phyloP scores from a whole-genome alignment of 768 basidiomycete genomes.

The Sistotremastrum niveocremeum region DNA sequence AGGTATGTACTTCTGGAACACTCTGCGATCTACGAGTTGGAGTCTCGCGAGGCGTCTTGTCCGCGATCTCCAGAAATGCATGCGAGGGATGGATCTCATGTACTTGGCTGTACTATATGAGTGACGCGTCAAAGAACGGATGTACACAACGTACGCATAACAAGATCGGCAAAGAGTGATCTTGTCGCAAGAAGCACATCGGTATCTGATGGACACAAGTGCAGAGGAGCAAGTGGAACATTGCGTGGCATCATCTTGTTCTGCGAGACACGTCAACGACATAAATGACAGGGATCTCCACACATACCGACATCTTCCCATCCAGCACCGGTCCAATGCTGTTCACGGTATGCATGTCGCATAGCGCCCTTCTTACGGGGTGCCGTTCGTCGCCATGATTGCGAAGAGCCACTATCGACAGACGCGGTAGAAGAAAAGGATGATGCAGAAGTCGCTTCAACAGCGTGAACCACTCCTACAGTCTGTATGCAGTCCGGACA shows the following conservation, averaged over 20 bases:
- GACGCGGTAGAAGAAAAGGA: slow-evolving; percentile 30
- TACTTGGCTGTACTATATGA: slow-evolving; percentile 45
- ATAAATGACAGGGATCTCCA: slow-evolving; percentile 1
- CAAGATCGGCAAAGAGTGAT: slow-evolving; percentile 76
- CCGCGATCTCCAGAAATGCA: slow-evolving; percentile 72
- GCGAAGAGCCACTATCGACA: neutral
- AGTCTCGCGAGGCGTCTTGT: slow-evolving; percentile 25
- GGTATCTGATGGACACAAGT: slow-evolving; percentile 57
- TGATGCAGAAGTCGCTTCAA: slow-evolving; percentile 40
- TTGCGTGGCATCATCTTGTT: slow-evolving; percentile 59
- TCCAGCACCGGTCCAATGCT: slow-evolving; percentile 67
- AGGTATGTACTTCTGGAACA: slow-evolving; percentile 22
- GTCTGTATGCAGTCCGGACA: slow-evolving; percentile 69
- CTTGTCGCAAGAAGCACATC: slow-evolving; percentile 69
- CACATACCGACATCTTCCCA: slow-evolving; percentile 84
- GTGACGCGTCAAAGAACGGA: neutral
- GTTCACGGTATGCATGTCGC: slow-evolving; percentile 78
- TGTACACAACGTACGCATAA: slow-evolving; percentile 42
- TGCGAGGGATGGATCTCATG: slow-evolving; percentile 87
- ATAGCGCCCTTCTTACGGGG: slow-evolving; percentile 62
- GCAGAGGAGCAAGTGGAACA: slow-evolving; percentile 74
- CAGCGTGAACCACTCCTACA: slow-evolving; percentile 66
- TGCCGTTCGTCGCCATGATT: slow-evolving; percentile 45
- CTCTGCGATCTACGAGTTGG: slow-evolving; percentile 16
- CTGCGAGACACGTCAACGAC: slow-evolving; percentile 21